Evolutionary conservation across 306 rosid genomes (phyloP), one percentile per base, ranked within the genome.

Genomic region (Citrullus amarus): DNA sequence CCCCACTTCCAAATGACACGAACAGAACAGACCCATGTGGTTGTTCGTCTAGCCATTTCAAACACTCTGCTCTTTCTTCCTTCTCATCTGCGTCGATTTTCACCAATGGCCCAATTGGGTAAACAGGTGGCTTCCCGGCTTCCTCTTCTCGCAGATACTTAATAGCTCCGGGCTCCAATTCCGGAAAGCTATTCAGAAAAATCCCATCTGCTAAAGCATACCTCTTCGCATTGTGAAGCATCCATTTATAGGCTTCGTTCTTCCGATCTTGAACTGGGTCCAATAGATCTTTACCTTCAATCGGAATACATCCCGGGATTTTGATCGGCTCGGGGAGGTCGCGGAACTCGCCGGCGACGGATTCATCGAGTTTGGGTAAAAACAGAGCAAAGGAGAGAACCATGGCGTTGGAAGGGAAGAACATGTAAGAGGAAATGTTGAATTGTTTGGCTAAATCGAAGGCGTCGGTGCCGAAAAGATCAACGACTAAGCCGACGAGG

Each of bases 401-500:
- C 87, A 82, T 83, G 15, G 93, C 83, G 0, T 90, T 83, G 5
- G 96, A 82, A 6, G 91, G 86, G 75, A 8, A 87, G 85, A 81
- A 92, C 12, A 92, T 10, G 57, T 81, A 89, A 0, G 88, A 41
- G 0, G 88, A 84, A 38, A 85, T 13, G 53, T 69, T 20, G 48
- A 90, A 80, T 76, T 90, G 90, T 4, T 32, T 9, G 3, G 93
- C 87, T 1, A 83, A 76, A 4, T 88, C 89, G 9, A 92, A 84
- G 34, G 88, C 93, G 54, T 90, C 96, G 30, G 96, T 92, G 43
- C 88, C 87, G 5, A 92, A 92, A 54, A 87, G 85, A 80, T 92
- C 97, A 15, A 88, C 85, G 9, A 86, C 82, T 9, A 87, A 34
- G 25, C 86, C 86, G 1, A 84, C 80, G 38, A 87, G 66, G 39